A percentile compares a stretch with the other conserved stretches of the same genome.
These are phyloP conservation scores for Hsuehochloa calcarea DNA, from an alignment of 176 grass and related monocot genomes.

Conservation along the genomic window DNA sequence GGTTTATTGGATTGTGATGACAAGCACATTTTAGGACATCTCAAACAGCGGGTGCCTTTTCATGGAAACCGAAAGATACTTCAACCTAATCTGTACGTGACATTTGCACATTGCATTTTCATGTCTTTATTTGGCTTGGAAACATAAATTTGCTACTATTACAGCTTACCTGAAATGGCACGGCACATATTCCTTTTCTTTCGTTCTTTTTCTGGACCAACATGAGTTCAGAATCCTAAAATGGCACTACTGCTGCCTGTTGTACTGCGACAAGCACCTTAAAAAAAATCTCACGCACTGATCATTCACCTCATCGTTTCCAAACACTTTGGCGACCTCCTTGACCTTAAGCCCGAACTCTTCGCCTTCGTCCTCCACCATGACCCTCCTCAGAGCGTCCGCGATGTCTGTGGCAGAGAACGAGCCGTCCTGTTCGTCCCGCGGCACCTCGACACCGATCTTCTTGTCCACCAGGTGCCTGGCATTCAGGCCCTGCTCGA, in stretches of 20 bases:
- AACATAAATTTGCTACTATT: background rate
- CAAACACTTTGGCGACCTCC: conserved; percentile 43
- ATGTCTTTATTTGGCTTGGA: background rate
- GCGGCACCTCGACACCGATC: conserved; percentile 46
- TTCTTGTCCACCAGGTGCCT: conserved; percentile 48
- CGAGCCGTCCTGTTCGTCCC: conserved; percentile 49
- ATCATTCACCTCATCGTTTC: conserved; percentile 51
- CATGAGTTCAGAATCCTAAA: background rate
- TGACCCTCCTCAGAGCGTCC: conserved; percentile 41
- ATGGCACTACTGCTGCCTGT: background rate
- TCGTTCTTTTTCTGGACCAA: background rate
- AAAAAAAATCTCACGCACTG: conserved; percentile 40
- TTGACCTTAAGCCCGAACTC: conserved; percentile 31
- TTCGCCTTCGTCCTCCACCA: conserved; percentile 44
- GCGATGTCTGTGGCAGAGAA: conserved; percentile 46
- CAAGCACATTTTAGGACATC: background rate
- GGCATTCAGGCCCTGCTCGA: conserved; percentile 65
- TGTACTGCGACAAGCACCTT: conserved; percentile 25
- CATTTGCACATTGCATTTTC: background rate
- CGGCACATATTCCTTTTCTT: background rate
- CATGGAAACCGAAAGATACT: background rate
- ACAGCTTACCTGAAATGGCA: background rate
- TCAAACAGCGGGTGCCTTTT: background rate
- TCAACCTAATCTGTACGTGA: background rate
- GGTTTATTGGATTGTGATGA: background rate